phyloP scores from a whole-genome alignment of 345 rosid species.

The Arabis alpina region DNA sequence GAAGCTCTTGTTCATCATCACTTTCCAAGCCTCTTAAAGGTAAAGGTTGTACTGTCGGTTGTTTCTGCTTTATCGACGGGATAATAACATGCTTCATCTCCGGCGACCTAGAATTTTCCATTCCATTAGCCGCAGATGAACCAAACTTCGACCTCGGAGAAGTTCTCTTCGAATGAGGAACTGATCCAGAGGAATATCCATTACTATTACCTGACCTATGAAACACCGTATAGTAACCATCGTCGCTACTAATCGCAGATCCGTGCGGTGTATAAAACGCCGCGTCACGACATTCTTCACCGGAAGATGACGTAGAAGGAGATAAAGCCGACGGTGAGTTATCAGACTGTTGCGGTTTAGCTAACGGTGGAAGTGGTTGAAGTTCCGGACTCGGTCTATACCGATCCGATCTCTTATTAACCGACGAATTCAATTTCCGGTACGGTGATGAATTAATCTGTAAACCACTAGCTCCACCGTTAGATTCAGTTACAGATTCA shows the following conservation, averaged over 20 bases:
- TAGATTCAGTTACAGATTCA: constrained; percentile 51
- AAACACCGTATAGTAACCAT: constrained; percentile 62
- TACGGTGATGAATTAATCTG: constrained; percentile 68
- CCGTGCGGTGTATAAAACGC: constrained; percentile 84
- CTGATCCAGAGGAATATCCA: constrained; percentile 41
- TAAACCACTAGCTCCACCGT: constrained; percentile 30
- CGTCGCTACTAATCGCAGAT: constrained; percentile 72
- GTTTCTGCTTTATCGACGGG: constrained; percentile 66
- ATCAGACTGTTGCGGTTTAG: constrained; percentile 52
- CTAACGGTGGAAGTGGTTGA: constrained; percentile 86
- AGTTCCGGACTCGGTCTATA: constrained; percentile 95
- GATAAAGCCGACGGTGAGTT: constrained; percentile 53
- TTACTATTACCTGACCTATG: constrained; percentile 45
- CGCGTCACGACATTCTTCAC: constrained; percentile 61
- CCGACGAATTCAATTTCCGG: constrained; percentile 62
- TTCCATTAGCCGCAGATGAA: constrained; percentile 3
- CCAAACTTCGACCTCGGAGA: constrained; percentile 67
- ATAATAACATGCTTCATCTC: constrained; percentile 89
- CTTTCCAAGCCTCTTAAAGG: constrained; percentile 21
- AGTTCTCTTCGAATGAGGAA: constrained; percentile 83
- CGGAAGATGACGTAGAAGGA: constrained; percentile 60
- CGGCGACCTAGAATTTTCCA: constrained; percentile 62
- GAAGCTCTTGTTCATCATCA: constrained; percentile 34
- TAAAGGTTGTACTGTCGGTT: constrained; percentile 29
- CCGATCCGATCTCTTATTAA: constrained; percentile 70